Evolutionary conservation across 352 stramenopile genomes (phyloP), one percentile per base, ranked within the genome.

Genomic region (Pythium oligandrum): DNA sequence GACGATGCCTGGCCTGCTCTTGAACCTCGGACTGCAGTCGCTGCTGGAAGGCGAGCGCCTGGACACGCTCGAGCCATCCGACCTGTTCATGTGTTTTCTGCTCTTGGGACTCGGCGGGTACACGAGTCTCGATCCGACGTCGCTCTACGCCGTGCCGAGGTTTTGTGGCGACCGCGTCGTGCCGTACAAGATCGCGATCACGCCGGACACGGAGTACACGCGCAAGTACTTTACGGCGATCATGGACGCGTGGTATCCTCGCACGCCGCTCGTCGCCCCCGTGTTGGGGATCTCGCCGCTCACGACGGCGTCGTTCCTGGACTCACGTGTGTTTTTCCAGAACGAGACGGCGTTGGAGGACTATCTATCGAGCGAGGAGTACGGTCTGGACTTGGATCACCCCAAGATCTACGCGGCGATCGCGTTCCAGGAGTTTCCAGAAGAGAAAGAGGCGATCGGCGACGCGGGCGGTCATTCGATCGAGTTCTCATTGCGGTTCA

Each of bases 401-500:
- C 75, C 82, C 3, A 88, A 86, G 54, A 77, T 90, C 51, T 89
- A 87, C 40, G 82, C 64, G 4, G 78, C 75, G 0, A 78, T 92
- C 36, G 61, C 68, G 40, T 92, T 92, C 47, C 47, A 85, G 4
- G 40, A 67, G 6, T 85, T 82, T 40, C 78, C 82, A 0, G 35
- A 36, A 0, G n/a, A 62, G 5, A 40, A 63, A 1, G 40, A 46
- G 12, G 51, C 59, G 1, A 83, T 86, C 54, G 74, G 78, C 35
- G 55, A 74, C 48, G 38, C 59, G 0, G 38, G 50, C 0, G 70
- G 68, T 2, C 55, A 79, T 35, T 51, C 74, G 0, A 76, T 89
- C 34, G 63, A 59, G 47, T 90, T 89, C 57, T 75, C 79, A 7
- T 49, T 92, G 4, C 77, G 82, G 2, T 68, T 92, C 37, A 89